Evolutionary conservation across 2,329 filamentous ascomycete genomes (phyloP), one percentile per base, ranked within the genome.

Genomic region (Alternaria gansuensis): DNA sequence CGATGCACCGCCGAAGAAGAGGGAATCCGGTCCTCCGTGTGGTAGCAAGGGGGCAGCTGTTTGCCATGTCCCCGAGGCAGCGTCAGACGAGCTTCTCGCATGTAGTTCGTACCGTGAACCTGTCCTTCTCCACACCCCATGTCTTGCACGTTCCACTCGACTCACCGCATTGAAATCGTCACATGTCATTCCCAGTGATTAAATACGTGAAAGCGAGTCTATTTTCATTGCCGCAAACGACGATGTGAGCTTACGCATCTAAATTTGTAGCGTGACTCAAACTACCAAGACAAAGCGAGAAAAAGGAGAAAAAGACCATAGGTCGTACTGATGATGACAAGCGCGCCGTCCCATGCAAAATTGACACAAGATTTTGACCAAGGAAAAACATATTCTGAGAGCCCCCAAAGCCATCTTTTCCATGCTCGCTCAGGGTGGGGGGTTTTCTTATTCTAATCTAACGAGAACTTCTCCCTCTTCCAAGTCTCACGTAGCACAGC

Each of bases 401-500:
- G 28, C 21, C 31, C 31, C 31, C 31, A n/a, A 48, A 24, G 31
- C 31, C 23, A 36, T 24, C 36, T 13, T 13, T 9, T 24, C 31
- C 14, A n/a, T 34, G 21, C 11, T 36, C 23, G 13, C 24, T 21
- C 34, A 10, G 17, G 17, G 17, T 17, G 17, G 17, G 17, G 17
- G 21, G n/a, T 34, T 33, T 48, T 51, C 24, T 17, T 41, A 4
- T 43, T 43, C 31, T 57, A 66, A n/a, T 62, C 60, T n/a, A 71
- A 40, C 13, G 48, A 59, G n/a, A 74, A 58, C 3, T 59, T 63
- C 11, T 70, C 64, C 36, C 66, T 73, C 58, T 67, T 72, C 75
- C 74, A 77, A 2, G 62, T 67, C 51, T 75, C 72, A 4, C 69
- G 69, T 36, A 75, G 58, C 21, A 75, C 71, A 28, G 58, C 64